Evolutionary conservation across 768 basidiomycete genomes (phyloP).

Genomic region (Dentipellis sp.): DNA sequence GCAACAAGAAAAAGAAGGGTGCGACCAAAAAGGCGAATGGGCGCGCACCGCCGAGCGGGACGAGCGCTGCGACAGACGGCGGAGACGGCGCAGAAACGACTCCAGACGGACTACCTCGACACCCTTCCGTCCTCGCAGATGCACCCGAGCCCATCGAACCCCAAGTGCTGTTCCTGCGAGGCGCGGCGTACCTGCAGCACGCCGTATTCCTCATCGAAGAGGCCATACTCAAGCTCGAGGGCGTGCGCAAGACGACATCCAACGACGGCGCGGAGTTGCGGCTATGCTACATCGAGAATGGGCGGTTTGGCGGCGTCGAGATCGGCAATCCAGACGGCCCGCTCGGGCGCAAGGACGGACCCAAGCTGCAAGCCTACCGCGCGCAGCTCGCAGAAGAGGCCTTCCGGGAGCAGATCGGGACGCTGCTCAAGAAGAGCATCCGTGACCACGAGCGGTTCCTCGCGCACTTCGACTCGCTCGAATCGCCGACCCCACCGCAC

Average conservation of each 20-base stretch:
- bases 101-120: constrained; percentile 44
- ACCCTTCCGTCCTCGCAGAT: constrained; percentile 65
- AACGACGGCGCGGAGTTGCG: constrained; percentile 64
- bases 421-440: constrained; percentile 62
- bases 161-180: constrained; percentile 76
- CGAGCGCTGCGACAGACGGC: constrained; percentile 35
- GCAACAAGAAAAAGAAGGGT: constrained; percentile 39
- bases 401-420: constrained; percentile 52
- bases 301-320: constrained; percentile 78
- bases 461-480: constrained; percentile 71
- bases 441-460: constrained; percentile 84
- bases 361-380: constrained; percentile 59
- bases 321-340: constrained; percentile 77
- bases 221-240: constrained; percentile 63
- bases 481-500: constrained; percentile 23
- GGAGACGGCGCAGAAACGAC: constrained; percentile 34
- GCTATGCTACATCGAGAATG: constrained; percentile 65
- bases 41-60: constrained; percentile 62
- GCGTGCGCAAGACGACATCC: constrained; percentile 45
- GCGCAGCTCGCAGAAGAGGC: constrained; percentile 40
- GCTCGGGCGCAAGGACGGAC: constrained; percentile 46
- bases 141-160: constrained; percentile 85
- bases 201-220: constrained; percentile 68
- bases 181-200: constrained; percentile 75
- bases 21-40: constrained; percentile 39